These are phyloP conservation scores for Betula pendula DNA, from an alignment of 306 rosid genomes.

Conservation along the genomic window DNA sequence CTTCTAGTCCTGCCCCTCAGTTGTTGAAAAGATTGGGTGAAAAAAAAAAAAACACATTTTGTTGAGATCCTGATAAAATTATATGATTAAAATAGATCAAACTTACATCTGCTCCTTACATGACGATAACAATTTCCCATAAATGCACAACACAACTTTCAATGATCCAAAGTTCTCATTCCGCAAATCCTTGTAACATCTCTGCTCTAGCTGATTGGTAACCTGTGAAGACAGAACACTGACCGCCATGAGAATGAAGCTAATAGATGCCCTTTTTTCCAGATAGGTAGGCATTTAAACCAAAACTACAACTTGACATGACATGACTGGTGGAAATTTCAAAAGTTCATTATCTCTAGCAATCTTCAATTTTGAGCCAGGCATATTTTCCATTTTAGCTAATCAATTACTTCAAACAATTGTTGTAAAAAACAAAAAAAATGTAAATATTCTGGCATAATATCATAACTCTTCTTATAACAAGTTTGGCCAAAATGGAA, in stretches of 20 bases:
- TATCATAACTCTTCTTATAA: neutral
- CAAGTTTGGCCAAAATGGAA: neutral
- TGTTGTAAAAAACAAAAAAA: neutral
- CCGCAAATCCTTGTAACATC: slow-evolving; percentile 89
- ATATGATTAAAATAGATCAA: slow-evolving; percentile 21
- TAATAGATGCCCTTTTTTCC: slow-evolving; percentile 1
- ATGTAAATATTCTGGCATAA: neutral
- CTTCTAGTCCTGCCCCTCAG: neutral
- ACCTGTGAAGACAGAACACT: slow-evolving; percentile 55
- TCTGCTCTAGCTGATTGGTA: slow-evolving; percentile 71
- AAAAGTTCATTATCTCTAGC: neutral
- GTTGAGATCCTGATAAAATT: neutral
- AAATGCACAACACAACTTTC: slow-evolving; percentile 64
- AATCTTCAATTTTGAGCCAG: neutral
- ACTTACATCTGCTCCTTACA: slow-evolving; percentile 97
- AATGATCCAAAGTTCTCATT: slow-evolving; percentile 71
- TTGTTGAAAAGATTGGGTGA: neutral
- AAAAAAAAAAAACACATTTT: neutral
- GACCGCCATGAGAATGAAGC: slow-evolving; percentile 25
- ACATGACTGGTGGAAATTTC: neutral
- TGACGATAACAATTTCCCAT: slow-evolving; percentile 64
- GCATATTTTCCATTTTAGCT: neutral
- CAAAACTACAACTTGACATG: neutral
- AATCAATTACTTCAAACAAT: neutral
- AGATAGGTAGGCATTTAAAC: neutral